Evolutionary conservation across 2,329 filamentous ascomycete species (phyloP), one percentile per base, ranked within the genome.

Genomic region (Colletotrichum eremochloae): DNA sequence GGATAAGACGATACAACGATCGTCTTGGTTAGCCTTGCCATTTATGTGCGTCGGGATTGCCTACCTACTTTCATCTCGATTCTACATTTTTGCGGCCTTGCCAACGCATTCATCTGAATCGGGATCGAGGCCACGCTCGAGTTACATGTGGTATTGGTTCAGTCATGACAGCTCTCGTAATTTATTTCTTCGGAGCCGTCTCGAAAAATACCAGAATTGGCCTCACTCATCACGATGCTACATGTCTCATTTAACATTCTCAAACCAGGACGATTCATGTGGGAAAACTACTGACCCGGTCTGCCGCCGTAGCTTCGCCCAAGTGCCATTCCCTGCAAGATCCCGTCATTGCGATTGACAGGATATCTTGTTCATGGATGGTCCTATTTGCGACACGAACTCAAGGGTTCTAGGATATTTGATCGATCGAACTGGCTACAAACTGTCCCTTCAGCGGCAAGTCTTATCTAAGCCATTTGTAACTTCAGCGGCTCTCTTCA

Each of bases 321-420:
- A 57, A 70, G 15, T 20, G 50, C 57, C 24, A 29, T 18, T 53
- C 11, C 44, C 42, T 18, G 46, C 20, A 71, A 31, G 9, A 38
- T 64, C 50, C 52, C 42, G 52, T 50, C 52, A 63, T 63, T 68
- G n/a, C 12, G 52, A 52, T 40, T 63, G 40, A 58, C 50, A 52
- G 44, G 36, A 38, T 7, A 8, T 18, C 15, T 31, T 5, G 44
- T 38, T 58, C 57, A 63, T 71, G 57, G 57, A 58, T 68, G 20
- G 68, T 71, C 52, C 57, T 58, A 63, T 50, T 57, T 38, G 14
- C 15, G 14, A 63, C 50, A 57, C 42, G 52, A 67, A 36, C 63
- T 40, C 56, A 42, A 42, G 42, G 9, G 31, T 48, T 42, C 42
- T 36, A 11, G 31, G 29, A 11, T 31, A 9, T 8, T 8, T 20